Evolutionary conservation across 1,284 basidiomycete genomes (phyloP).

Genomic region (Sphagnurus paluster): DNA sequence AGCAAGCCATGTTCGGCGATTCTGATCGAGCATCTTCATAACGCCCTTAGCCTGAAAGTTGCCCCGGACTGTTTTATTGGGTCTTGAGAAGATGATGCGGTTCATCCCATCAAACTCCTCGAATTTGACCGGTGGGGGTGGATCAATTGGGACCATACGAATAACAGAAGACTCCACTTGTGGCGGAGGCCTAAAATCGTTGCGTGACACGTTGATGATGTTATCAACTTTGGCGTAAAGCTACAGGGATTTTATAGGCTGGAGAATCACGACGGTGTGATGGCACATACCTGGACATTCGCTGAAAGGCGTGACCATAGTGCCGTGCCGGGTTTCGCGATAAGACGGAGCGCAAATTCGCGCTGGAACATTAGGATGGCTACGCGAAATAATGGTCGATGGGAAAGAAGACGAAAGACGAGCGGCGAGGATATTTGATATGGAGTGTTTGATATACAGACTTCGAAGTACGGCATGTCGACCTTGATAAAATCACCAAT

Average conservation of each 20-base stretch:
- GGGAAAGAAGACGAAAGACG: constrained; percentile 95
- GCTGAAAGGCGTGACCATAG: constrained; percentile 96
- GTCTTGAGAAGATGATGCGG: constrained; percentile 83
- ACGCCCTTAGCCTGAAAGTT: constrained; percentile 94
- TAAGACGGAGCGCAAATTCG: constrained; percentile 93
- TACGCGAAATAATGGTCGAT: constrained; percentile 90
- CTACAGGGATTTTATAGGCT: constrained; percentile 20
- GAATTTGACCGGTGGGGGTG: constrained; percentile 93
- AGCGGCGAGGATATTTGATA: constrained; percentile 99
- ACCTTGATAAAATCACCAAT: constrained; percentile 98
- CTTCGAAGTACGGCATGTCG: constrained; percentile 96
- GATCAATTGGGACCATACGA: constrained; percentile 89
- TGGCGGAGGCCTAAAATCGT: constrained; percentile 96
- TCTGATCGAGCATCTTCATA: constrained; percentile 91
- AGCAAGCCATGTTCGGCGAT: constrained; percentile 94
- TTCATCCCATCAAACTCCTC: constrained; percentile 98
- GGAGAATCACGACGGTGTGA: not conserved
- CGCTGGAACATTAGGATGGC: constrained; percentile 99
- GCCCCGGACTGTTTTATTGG: constrained; percentile 90
- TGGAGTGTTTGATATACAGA: constrained; percentile 98
- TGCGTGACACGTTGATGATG: constrained; percentile 94
- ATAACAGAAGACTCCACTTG: constrained; percentile 95
- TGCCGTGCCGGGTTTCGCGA: constrained; percentile 82
- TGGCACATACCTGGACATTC: constrained; percentile 81
- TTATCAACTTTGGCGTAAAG: constrained; percentile 83